phyloP scores from a whole-genome alignment of 2,329 filamentous ascomycete genomes.

The Cladosporium halotolerans region DNA sequence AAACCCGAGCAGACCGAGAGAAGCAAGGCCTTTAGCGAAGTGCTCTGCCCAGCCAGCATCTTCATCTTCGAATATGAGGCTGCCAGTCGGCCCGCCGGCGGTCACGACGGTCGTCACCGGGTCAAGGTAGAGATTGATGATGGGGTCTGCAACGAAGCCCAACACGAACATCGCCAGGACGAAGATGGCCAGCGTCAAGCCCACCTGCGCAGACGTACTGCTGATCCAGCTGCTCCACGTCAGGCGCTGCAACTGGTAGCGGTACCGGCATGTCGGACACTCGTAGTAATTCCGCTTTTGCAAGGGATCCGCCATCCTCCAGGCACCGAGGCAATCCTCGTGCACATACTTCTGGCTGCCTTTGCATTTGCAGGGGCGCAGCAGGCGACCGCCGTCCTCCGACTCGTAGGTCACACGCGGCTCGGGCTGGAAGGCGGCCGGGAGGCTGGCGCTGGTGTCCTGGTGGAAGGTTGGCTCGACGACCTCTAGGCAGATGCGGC shows the following conservation, averaged over 20 bases:
- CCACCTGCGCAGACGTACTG: slow-evolving; percentile 55
- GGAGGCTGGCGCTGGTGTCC: slow-evolving; percentile 42
- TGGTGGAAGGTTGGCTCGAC: slow-evolving; percentile 52
- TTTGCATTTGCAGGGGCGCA: slow-evolving; percentile 89
- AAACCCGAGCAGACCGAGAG: slow-evolving; percentile 78
- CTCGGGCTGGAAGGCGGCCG: slow-evolving; percentile 50
- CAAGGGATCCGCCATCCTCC: slow-evolving; percentile 68
- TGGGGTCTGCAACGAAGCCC: slow-evolving; percentile 87
- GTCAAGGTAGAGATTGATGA: slow-evolving; percentile 82
- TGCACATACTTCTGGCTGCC: slow-evolving; percentile 92
- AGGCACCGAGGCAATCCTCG: slow-evolving; percentile 77
- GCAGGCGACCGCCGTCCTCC: slow-evolving; percentile 63
- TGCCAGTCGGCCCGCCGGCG: slow-evolving; percentile 26
- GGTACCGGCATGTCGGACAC: slow-evolving; percentile 81
- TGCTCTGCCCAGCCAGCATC: slow-evolving; percentile 68
- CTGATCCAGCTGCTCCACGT: slow-evolving; percentile 61
- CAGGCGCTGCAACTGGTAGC: slow-evolving; percentile 72
- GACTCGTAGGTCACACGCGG: slow-evolving; percentile 65
- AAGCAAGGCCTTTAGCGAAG: slow-evolving; percentile 84
- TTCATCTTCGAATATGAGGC: slow-evolving; percentile 40
- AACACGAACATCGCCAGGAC: slow-evolving; percentile 68
- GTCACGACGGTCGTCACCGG: slow-evolving; percentile 46
- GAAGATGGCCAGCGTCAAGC: slow-evolving; percentile 67
- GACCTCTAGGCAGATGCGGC: slow-evolving; percentile 82
- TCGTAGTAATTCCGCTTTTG: slow-evolving; percentile 70